Evolutionary conservation across 2,329 filamentous ascomycete genomes (phyloP).

Genomic region (Aspergillus versicolor): DNA sequence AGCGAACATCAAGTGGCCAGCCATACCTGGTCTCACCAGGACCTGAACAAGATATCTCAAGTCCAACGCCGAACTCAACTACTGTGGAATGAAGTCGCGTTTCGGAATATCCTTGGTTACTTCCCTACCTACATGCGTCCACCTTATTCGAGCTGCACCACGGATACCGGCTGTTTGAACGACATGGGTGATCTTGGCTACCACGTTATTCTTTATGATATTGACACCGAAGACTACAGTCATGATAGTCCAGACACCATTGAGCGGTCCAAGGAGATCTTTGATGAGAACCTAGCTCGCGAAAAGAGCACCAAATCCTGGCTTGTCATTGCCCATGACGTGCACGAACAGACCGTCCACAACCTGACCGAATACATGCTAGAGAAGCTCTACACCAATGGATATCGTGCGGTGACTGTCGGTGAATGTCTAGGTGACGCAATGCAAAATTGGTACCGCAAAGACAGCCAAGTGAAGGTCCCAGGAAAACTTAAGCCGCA

Average conservation of each 20-base stretch:
- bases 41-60: constrained; percentile 42
- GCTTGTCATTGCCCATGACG: constrained; percentile 44
- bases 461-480: constrained; percentile 27
- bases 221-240: constrained; percentile 50
- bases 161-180: constrained; percentile 37
- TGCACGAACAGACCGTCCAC: constrained; percentile 44
- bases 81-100: constrained; percentile 48
- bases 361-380: constrained; percentile 45
- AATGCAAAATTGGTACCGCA: constrained; percentile 42
- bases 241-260: constrained; percentile 38
- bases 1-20: constrained; percentile 53
- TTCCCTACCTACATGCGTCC: constrained; percentile 56
- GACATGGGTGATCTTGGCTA: constrained; percentile 50
- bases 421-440: constrained; percentile 44
- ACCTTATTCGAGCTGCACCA: constrained; percentile 47
- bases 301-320: constrained; percentile 32
- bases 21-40: constrained; percentile 53
- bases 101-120: constrained; percentile 48
- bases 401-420: constrained; percentile 42
- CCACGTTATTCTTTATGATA: constrained; percentile 48
- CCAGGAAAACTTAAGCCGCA: constrained; percentile 16
- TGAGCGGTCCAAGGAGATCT: constrained; percentile 41
- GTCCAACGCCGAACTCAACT: constrained; percentile 44
- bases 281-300: constrained; percentile 33
- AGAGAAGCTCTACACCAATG: constrained; percentile 26